These are phyloP conservation scores for Cutaneotrichosporon cutaneum DNA, from an alignment of 1,284 basidiomycete species.

Conservation along the genomic window DNA sequence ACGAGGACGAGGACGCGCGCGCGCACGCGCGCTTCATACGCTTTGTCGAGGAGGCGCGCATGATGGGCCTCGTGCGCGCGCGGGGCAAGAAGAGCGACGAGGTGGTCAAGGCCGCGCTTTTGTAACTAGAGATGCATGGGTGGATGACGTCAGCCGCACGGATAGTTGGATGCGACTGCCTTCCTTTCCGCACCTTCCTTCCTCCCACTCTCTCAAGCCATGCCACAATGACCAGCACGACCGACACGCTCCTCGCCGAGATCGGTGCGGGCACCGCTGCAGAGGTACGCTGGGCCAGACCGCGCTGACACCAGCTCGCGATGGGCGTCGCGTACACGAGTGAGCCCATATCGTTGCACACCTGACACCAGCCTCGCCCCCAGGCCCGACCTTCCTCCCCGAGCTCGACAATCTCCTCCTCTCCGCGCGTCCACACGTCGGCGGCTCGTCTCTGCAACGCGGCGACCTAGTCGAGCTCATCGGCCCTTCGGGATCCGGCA, in stretches of 20 bases:
- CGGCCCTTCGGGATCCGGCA: constrained; percentile 47
- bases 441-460: constrained; percentile 40
- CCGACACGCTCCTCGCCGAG: constrained; percentile 31
- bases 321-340: constrained; percentile 42
- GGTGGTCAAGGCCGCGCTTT: constrained; percentile 41
- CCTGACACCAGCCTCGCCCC: constrained; percentile 37
- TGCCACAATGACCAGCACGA: constrained; percentile 9
- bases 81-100: constrained; percentile 39
- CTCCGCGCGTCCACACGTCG: constrained; percentile 32
- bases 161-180: background rate
- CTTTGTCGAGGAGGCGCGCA: constrained; percentile 47
- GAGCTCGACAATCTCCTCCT: constrained; percentile 40
- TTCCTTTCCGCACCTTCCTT: background rate
- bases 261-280: constrained; percentile 36
- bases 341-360: constrained; percentile 7
- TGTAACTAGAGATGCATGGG: constrained; percentile 15
- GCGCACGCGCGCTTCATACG: constrained; percentile 46
- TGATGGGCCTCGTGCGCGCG: constrained; percentile 45
- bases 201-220: background rate
- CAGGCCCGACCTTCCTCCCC: constrained; percentile 46
- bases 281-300: too few species aligned
- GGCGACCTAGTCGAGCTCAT: constrained; percentile 51
- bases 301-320: too few species aligned
- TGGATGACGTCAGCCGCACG: constrained; percentile 11
- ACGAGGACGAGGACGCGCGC: constrained; percentile 33